Base-by-base conservation (phyloP, 2,329 filamentous ascomycete species). In the Paecilomyces sp. region DNA sequence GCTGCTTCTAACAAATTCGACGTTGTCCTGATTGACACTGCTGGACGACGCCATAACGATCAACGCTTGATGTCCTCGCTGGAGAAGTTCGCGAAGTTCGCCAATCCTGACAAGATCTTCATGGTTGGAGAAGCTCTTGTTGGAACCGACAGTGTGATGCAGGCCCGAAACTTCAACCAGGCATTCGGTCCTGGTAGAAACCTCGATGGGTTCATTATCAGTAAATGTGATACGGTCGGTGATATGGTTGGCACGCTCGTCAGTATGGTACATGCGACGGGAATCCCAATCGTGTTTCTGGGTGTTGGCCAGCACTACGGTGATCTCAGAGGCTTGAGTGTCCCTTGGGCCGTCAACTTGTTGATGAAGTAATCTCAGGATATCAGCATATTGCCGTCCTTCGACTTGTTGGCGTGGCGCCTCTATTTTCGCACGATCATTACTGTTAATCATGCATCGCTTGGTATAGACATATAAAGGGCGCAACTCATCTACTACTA, bases 181-280 rank as follows among this genome's bases (percentile, higher is more conserved):
- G 90, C 91, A 1, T 97, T 99, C 77, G 95, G 94, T 33, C 81
- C 85, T 4, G 87, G 86, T 13, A 82, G 93, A 60, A 85, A 85
- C 30, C 82, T 99, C 41, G 95, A 99, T 76, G 94, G 94, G 5
- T 99, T 99, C 76, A 96, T 99, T 72, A 97, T 99, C 68, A 93
- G 89, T 62, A 99, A 99, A 77, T 97, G 94, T 74, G 94, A 99
- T 78, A 99, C 94, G 0, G 95, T 99, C 41, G 95, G 94, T n/a
- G 93, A 97, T 77, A 97, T 97, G 92, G 92, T 97, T 52, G 92
- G 88, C 1, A 97, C 93, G 2, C 80, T 99, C 64, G 94, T 99
- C 63, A 96, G 91, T 73, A 93, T 99, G 81, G 93, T 99, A 47
- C 93, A 97, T 77, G 93, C 94, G 2, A 99, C 95, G 3, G 91